A percentile compares a stretch with the other conserved stretches of the same genome.
These are phyloP conservation scores for Tulasnella sp. DNA, from an alignment of 768 basidiomycete genomes.

Conservation along the genomic window DNA sequence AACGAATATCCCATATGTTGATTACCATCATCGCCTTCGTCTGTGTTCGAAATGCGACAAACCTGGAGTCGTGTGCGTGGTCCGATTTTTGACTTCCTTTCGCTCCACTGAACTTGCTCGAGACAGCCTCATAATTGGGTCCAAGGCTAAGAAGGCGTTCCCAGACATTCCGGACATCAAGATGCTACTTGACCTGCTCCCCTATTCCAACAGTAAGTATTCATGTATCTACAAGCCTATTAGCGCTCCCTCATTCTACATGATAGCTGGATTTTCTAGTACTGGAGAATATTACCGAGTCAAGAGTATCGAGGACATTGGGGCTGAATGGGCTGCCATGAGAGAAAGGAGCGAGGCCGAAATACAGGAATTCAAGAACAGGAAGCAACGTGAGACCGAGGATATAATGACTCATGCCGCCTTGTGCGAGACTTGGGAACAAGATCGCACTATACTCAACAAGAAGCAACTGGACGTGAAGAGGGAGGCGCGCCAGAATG, in stretches of 20 bases:
- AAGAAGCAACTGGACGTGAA: neutral
- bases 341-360: neutral
- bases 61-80: neutral
- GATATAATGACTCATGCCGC: neutral
- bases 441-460: neutral
- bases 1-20: neutral
- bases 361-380: neutral
- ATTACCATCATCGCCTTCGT: neutral
- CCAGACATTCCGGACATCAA: neutral
- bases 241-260: neutral
- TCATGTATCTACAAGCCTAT: neutral
- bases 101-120: neutral
- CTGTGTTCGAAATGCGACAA: neutral
- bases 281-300: neutral
- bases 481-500: neutral
- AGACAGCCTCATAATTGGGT: neutral
- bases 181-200: slow-evolving; percentile 1
- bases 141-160: neutral
- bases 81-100: neutral
- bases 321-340: neutral
- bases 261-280: neutral
- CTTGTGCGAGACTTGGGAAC: neutral
- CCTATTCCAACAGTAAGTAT: neutral
- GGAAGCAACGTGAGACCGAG: neutral
- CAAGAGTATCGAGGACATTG: neutral